Evolutionary conservation across 306 rosid genomes (phyloP), one percentile per base, ranked within the genome.

Genomic region (Gleditsia sinensis): DNA sequence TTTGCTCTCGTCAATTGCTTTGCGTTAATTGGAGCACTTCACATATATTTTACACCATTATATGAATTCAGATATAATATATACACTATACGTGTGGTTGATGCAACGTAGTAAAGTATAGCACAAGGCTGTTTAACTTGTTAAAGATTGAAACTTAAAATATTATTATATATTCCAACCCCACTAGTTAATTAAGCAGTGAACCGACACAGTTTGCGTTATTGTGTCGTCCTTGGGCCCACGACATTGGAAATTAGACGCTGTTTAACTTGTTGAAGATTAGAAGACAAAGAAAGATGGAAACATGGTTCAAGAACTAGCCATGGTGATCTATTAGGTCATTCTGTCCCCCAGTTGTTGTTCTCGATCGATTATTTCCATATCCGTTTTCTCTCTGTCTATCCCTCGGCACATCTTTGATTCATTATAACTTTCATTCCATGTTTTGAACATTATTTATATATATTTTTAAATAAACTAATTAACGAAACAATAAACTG

Each of bases 51-150:
- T 67, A 9, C 16, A 28, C n/a, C 4, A 67, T 28, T 24, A 53
- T 34, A 34, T 48, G 24, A 69, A 69, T 69, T 13, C 23, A 9
- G 64, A 23, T 51, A 70, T 23, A 51, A 49, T 39, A 42, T 64
- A 36, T 19, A 64, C 27, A 19, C 4, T 33, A 1, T 19, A 69
- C n/a, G 13, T 45, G 27, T 0, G n/a, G 16, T 43, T 43, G 50
- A 43, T 43, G 50, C 1, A 12, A 9, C 50, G 16, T 43, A 42
- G 16, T 42, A 2, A 42, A 28, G 32, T 28, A 28, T 50, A 9
- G 27, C 53, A 65, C 23, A 46, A n/a, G 28, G 28, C 10, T 32
- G 3, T 19, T 24, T 39, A 10, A 54, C n/a, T n/a, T n/a, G n/a
- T n/a, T n/a, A n/a, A n/a, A n/a, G n/a, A n/a, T n/a, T n/a, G n/a